These are phyloP conservation scores for Achaetomium macrosporum DNA, from an alignment of 2,329 filamentous ascomycete genomes.

Conservation along the genomic window DNA sequence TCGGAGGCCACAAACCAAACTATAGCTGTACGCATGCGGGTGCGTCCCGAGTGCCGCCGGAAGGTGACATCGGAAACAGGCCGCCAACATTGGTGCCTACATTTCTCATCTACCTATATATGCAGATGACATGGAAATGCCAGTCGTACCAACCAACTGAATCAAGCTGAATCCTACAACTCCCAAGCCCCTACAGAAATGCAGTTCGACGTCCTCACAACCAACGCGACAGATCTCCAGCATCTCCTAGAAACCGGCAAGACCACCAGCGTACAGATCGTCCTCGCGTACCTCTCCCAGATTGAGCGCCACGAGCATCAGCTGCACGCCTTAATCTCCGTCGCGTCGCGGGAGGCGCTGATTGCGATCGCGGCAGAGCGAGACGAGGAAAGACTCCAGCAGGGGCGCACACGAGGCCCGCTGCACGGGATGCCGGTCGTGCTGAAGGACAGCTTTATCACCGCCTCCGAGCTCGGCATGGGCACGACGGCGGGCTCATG, in stretches of 20 bases:
- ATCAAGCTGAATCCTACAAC: background rate
- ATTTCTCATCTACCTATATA: no score
- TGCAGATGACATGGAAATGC: no score
- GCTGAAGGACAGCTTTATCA: slow-evolving; percentile 2
- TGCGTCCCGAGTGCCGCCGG: no score
- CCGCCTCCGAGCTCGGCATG: background rate
- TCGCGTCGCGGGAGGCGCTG: background rate
- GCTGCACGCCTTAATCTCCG: background rate
- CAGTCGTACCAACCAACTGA: no score
- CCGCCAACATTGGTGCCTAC: no score
- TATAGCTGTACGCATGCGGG: no score
- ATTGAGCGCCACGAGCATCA: background rate
- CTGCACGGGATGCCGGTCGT: slow-evolving; percentile 4
- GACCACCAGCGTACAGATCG: background rate
- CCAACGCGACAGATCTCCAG: background rate
- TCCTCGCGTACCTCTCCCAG: background rate
- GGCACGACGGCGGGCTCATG: background rate
- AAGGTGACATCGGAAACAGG: no score
- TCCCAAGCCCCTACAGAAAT: background rate
- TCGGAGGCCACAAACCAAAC: no score
- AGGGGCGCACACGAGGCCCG: background rate
- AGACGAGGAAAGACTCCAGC: background rate
- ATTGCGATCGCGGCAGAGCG: background rate
- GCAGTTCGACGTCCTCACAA: background rate
- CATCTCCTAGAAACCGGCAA: background rate